Conservation (phyloP, 2,329 filamentous ascomycete genomes). For the Arthrobotrys conoides region DNA sequence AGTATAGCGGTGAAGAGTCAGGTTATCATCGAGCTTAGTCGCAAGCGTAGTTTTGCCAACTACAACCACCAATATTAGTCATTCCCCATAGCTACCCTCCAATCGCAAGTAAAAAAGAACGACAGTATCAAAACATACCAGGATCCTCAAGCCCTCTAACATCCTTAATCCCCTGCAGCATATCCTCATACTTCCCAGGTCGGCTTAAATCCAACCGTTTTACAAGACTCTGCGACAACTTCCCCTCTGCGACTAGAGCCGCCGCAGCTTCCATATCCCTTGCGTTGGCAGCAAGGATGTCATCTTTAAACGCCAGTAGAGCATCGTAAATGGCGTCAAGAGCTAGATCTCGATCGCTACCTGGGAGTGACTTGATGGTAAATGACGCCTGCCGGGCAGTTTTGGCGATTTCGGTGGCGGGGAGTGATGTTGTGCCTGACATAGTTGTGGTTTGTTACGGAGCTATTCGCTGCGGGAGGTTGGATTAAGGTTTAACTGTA, state of each 20-base stretch:
- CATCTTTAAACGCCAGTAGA: conserved; percentile 77
- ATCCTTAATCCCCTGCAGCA: conserved; percentile 94
- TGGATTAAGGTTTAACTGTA: conserved; percentile 10
- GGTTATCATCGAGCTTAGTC: conserved; percentile 86
- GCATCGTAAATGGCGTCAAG: conserved; percentile 85
- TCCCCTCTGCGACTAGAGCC: conserved; percentile 80
- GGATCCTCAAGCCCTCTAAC: conserved; percentile 88
- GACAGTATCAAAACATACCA: conserved; percentile 71
- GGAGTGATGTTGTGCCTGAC: conserved; percentile 55
- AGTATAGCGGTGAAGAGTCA: conserved; percentile 87
- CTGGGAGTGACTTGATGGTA: conserved; percentile 83
- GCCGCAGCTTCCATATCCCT: conserved; percentile 82
- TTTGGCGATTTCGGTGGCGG: conserved; percentile 64
- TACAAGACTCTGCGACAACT: conserved; percentile 81
- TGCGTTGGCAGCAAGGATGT: conserved; percentile 88
- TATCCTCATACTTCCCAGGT: conserved; percentile 95
- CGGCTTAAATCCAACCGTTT: conserved; percentile 89
- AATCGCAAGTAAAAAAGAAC: conserved; percentile 27
- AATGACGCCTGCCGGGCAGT: conserved; percentile 75
- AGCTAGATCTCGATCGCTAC: conserved; percentile 83
- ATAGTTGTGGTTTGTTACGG: neutral
- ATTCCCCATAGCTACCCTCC: neutral
- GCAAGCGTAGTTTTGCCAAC: conserved; percentile 87
- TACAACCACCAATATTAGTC: conserved; percentile 66
- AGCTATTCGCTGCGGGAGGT: conserved; percentile 1